A percentile compares a stretch with the other conserved stretches of the same genome.
These are phyloP conservation scores for Rachicladosporium sp. DNA, from an alignment of 2,329 filamentous ascomycete genomes.

Conservation along the genomic window DNA sequence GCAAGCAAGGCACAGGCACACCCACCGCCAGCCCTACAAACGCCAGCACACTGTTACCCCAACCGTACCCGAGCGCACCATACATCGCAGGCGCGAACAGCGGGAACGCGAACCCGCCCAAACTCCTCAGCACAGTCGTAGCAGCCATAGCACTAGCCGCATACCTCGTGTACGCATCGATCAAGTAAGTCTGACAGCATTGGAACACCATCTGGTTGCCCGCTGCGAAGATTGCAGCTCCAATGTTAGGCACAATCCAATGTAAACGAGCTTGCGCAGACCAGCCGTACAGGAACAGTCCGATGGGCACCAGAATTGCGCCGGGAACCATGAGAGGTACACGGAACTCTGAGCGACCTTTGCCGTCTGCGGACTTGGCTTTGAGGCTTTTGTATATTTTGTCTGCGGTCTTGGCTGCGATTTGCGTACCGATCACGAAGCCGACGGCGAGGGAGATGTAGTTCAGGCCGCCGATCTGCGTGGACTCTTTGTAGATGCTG, in stretches of 20 bases:
- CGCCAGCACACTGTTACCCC: slow-evolving; percentile 43
- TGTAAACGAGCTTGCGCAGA: slow-evolving; percentile 39
- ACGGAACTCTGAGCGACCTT: slow-evolving; percentile 31
- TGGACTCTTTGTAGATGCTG: slow-evolving; percentile 13
- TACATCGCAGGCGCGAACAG: slow-evolving; percentile 46
- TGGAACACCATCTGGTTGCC: slow-evolving; percentile 47
- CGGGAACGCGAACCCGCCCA: slow-evolving; percentile 48
- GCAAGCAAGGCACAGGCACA: slow-evolving; percentile 35
- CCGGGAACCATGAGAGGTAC: slow-evolving; percentile 44
- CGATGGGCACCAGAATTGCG: slow-evolving; percentile 40
- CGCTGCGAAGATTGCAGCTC: slow-evolving; percentile 41
- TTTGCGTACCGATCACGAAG: slow-evolving; percentile 42
- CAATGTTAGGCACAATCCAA: slow-evolving; percentile 51
- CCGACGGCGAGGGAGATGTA: slow-evolving; percentile 46
- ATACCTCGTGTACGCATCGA: slow-evolving; percentile 41
- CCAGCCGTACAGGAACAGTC: slow-evolving; percentile 49
- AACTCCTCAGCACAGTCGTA: slow-evolving; percentile 41
- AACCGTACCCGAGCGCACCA: slow-evolving; percentile 32
- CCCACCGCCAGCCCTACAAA: slow-evolving; percentile 43
- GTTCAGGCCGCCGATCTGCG: slow-evolving; percentile 24
- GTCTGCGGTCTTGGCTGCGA: slow-evolving; percentile 26
- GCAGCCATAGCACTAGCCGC: slow-evolving; percentile 41
- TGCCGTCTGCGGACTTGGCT: slow-evolving; percentile 23
- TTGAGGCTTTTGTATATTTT: slow-evolving; percentile 26
- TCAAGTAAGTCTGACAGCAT: slow-evolving; percentile 49